Evolutionary conservation across 2,329 filamentous ascomycete species (phyloP), one percentile per base, ranked within the genome.

Genomic region (Tolypocladium pustulatum): DNA sequence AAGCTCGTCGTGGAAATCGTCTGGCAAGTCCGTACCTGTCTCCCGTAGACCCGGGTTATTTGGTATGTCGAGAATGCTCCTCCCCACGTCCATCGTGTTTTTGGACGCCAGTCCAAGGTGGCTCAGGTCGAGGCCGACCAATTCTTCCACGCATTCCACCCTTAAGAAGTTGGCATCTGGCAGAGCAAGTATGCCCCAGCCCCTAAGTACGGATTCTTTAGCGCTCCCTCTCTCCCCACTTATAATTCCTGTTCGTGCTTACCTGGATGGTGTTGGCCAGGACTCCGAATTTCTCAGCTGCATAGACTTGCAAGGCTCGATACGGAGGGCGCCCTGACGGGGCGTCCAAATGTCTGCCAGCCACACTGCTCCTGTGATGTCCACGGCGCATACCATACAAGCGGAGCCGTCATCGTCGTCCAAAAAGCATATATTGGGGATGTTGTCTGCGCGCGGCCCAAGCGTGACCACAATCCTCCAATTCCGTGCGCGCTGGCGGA

Each of bases 341-440:
- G 67, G 59, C 40, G 71, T 73, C 81, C 81, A 84, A 17, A 85
- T 81, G 51, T 81, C 72, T 49, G 81, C 72, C 15, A 83, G 60
- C 77, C 78, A 84, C 7, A 76, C 64, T 12, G 62, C 67, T 1
- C 79, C 81, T 13, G 68, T 65, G 43, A 84, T 78, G 52, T 84
- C 81, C 30, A 81, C 68, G 1, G 78, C 81, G 30, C 76, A 73
- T 1, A 84, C 65, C 61, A 76, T 78, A 6, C 79, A 74, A 2
- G 80, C 82, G 2, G 75, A 64, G 1, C 81, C 81, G 1, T 72
- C 46, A 1, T 68, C 62, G 59, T 81, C 74, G 57, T 78, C 76
- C 55, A 75, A 65, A 61, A 85, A 83, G 32, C 75, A 71, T n/a
- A 85, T 67, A 57, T 76, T 81, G 7, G 82, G 82, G 1, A 84